Conservation (phyloP, 805 yeast species). For the Martiniozyma abietophila region DNA sequence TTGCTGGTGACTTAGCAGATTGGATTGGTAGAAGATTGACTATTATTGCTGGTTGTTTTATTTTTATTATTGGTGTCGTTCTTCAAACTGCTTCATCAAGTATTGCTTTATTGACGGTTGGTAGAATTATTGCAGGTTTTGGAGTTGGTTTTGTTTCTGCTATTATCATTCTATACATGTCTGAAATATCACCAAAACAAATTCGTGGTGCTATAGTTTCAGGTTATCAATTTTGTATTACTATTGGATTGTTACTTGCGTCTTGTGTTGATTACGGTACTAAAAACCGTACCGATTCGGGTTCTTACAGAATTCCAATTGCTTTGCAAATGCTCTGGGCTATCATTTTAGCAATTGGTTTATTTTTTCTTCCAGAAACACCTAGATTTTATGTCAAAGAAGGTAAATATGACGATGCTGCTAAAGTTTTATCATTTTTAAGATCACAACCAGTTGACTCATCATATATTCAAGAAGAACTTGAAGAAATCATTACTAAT, state of each 20-base stretch:
- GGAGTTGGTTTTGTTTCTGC: constrained; percentile 74
- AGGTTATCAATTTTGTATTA: constrained; percentile 52
- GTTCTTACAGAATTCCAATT: constrained; percentile 64
- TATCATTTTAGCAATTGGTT: constrained; percentile 44
- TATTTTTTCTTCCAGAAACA: constrained; percentile 61
- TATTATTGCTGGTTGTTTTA: constrained; percentile 32
- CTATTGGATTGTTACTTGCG: constrained; percentile 65
- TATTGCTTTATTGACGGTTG: constrained; percentile 44
- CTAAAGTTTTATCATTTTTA: constrained; percentile 42
- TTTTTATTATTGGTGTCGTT: constrained; percentile 39
- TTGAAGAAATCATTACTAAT: constrained; percentile 41
- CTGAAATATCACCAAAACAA: constrained; percentile 70
- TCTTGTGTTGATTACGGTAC: constrained; percentile 63
- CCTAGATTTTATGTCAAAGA: constrained; percentile 62
- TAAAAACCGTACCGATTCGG: constrained; percentile 39
- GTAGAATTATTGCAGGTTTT: constrained; percentile 61
- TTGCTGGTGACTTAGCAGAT: constrained; percentile 44
- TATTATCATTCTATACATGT: constrained; percentile 66
- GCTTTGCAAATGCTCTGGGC: constrained; percentile 67
- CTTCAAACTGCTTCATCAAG: constrained; percentile 38
- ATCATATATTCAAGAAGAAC: constrained; percentile 37
- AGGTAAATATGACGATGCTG: constrained; percentile 46
- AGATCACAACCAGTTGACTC: constrained; percentile 40
- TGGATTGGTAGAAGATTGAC: constrained; percentile 38
- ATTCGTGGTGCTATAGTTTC: constrained; percentile 71